Evolutionary conservation across 805 yeast species (phyloP), one percentile per base, ranked within the genome.

Genomic region (Candida saitoana): DNA sequence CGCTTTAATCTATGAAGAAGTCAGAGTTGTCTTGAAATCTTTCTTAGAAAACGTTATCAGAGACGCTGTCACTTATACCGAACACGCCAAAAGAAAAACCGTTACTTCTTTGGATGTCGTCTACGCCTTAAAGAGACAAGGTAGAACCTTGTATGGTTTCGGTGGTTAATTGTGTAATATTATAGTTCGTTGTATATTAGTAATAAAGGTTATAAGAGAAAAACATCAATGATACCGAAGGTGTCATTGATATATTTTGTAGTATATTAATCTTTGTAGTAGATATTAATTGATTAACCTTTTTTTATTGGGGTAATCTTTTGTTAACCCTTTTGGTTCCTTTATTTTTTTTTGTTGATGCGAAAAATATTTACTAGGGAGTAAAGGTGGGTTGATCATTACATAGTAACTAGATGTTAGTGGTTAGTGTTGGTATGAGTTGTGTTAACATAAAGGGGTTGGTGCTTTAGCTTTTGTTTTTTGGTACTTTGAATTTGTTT

Each of bases 31-130:
- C 56, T 79, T 90, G 57, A 89, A 89, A 77, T 78, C 95, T 42
- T 90, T 90, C 86, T 81, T 90, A 69, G 96, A 87, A 75, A 83
- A 86, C 66, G 96, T 91, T 59, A 91, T 90, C 76, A 87, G 96
- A 80, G 97, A 91, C 63, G 97, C 98, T 62, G 96, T 91, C 62
- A 88, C 96, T 62, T 90, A 90, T 80, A 91, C 98, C 56, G 98
- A 91, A 77, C 97, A 90, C 84, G 98, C 97, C 63, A 91, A 91
- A 93, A 88, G 98, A 84, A 90, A 90, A 90, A 91, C 98, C 55
- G 98, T 90, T 62, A 90, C 98, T 57, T 89, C 98, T 50, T 81
- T 90, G 65, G 98, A 90, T 69, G 97, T 90, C 57, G 97, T 90
- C 63, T 90, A 90, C 74, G 98, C 98, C 63, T 86, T 90, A 77